Conservation (phyloP, 345 rosid genomes). For the Gynandropsis gynandra region DNA sequence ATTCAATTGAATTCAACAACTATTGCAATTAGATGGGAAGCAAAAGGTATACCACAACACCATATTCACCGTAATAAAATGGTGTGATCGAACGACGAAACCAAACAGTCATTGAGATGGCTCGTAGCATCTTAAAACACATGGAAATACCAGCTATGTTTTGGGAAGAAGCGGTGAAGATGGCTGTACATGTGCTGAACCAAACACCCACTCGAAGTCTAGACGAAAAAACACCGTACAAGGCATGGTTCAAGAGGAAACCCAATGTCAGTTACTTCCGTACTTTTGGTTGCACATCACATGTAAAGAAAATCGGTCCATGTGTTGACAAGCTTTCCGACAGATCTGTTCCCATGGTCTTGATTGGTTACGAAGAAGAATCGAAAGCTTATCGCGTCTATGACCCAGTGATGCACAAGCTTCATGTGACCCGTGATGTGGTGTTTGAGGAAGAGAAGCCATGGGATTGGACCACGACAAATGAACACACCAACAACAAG, state of each 20-base stretch:
- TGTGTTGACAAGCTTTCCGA: no score
- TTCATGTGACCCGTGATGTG: not conserved
- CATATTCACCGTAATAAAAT: slow-evolving; percentile 6
- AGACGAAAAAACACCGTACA: not conserved
- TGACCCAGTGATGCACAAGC: not conserved
- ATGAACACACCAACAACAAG: no score
- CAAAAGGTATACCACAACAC: not conserved
- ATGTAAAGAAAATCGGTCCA: not conserved
- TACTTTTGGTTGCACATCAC: not conserved
- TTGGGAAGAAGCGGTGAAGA: not conserved
- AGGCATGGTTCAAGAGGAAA: not conserved
- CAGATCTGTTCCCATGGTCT: no score
- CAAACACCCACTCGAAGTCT: no score
- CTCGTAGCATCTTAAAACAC: not conserved
- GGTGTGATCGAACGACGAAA: slow-evolving; percentile 7
- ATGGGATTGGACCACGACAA: not conserved
- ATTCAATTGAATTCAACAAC: no score
- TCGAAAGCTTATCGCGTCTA: not conserved
- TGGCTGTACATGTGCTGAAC: not conserved
- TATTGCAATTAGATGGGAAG: no score
- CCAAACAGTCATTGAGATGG: not conserved
- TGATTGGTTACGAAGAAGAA: not conserved
- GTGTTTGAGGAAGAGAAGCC: not conserved
- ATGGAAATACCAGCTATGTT: not conserved
- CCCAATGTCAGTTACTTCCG: not conserved